A percentile compares a stretch with the other conserved stretches of the same genome.
These are phyloP conservation scores for Graphium sp. DNA, from an alignment of 2,329 filamentous ascomycete genomes.

Conservation along the genomic window DNA sequence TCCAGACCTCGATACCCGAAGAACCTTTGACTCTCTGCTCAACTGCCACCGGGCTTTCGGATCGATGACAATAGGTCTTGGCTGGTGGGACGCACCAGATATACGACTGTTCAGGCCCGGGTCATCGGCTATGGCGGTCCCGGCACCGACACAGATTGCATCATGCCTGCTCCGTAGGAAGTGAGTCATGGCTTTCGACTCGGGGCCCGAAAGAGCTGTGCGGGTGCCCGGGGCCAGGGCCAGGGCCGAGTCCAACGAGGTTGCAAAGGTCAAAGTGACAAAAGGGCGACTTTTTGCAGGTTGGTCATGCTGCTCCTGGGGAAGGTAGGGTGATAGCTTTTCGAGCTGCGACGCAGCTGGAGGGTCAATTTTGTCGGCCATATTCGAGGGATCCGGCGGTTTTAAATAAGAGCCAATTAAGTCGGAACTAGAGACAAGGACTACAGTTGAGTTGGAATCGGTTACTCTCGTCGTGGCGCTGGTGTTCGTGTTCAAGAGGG, in stretches of 20 bases:
- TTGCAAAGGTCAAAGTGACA: conserved; percentile 78
- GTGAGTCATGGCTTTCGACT: conserved; percentile 87
- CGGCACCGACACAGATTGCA: conserved; percentile 71
- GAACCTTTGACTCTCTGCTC: conserved; percentile 40
- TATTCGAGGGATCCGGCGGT: too few species aligned
- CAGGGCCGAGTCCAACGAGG: conserved; percentile 70
- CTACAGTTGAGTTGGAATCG: too few species aligned
- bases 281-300: conserved; percentile 18
- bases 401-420: too few species aligned
- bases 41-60: conserved; percentile 60
- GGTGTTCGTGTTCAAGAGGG: too few species aligned
- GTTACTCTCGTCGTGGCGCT: too few species aligned
- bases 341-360: conserved; percentile 13
- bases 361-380: too few species aligned
- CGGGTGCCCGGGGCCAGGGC: conserved; percentile 63
- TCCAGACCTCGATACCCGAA: conserved; percentile 45
- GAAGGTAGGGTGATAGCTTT: conserved; percentile 16
- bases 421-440: too few species aligned
- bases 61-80: conserved; percentile 70
- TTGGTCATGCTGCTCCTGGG: conserved; percentile 6
- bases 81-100: conserved; percentile 47
- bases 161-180: conserved; percentile 69
- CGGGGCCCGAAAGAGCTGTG: conserved; percentile 66
- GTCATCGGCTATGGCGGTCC: conserved; percentile 71
- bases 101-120: conserved; percentile 74